Percentiles rank a stretch among this genome's conserved stretches.
Evolutionary conservation across 2,329 filamentous ascomycete genomes (phyloP).

Genomic region (Venturia nashicola): DNA sequence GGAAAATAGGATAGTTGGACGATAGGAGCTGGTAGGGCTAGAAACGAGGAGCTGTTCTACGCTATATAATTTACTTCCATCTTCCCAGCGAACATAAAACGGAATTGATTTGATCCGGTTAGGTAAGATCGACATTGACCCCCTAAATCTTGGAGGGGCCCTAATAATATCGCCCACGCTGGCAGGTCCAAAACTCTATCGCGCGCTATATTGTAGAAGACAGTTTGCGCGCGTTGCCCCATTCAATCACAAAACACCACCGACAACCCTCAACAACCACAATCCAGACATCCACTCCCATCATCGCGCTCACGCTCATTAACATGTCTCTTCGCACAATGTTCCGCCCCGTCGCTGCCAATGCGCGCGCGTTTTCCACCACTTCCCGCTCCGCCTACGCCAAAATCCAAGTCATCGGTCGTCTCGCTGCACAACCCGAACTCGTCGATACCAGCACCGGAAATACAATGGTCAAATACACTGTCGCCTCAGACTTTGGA

Average conservation of each 20-base stretch:
- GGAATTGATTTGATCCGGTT: neutral
- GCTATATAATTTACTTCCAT: neutral
- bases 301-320: neutral
- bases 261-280: neutral
- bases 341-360: conserved; percentile 32
- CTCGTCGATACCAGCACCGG: conserved; percentile 56
- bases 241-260: neutral
- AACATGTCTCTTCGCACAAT: conserved; percentile 29
- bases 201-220: too few species aligned
- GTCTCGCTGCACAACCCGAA: conserved; percentile 71
- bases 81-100: neutral
- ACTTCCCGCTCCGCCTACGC: conserved; percentile 52
- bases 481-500: conserved; percentile 58
- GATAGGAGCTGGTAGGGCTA: too few species aligned
- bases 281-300: neutral
- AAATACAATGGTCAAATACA: conserved; percentile 63
- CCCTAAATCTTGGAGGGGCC: neutral
- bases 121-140: neutral
- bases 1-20: too few species aligned
- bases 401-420: conserved; percentile 76
- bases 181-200: neutral
- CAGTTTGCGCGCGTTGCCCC: neutral
- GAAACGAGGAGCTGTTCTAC: too few species aligned
- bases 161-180: neutral
- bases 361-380: conserved; percentile 62